Conservation (phyloP, 257 asterid genomes). For the Gardenia jasminoides region DNA sequence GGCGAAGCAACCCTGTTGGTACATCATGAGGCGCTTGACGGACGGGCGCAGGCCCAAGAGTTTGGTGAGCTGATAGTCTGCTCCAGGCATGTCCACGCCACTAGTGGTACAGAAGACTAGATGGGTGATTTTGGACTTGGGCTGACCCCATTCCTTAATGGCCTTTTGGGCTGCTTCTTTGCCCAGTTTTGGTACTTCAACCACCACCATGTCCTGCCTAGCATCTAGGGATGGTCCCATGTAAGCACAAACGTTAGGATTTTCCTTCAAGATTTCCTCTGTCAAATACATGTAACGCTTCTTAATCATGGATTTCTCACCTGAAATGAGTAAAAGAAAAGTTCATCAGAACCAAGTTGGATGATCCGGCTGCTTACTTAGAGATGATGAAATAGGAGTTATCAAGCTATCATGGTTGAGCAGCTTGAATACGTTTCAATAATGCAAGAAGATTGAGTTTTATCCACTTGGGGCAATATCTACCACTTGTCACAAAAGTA, state of each 20-base stretch:
- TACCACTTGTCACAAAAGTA: too few species aligned
- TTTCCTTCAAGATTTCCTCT: conserved; percentile 57
- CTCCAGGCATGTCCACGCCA: conserved; percentile 93
- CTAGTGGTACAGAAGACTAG: conserved; percentile 74
- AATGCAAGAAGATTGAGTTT: too few species aligned
- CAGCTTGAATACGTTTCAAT: too few species aligned
- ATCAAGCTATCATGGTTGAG: too few species aligned
- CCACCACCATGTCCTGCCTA: conserved; percentile 71
- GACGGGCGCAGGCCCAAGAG: conserved; percentile 72
- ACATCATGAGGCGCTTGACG: conserved; percentile 72
- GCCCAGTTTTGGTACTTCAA: conserved; percentile 77
- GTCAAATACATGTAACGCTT: conserved; percentile 67
- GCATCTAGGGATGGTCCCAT: conserved; percentile 74
- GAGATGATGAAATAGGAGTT: too few species aligned
- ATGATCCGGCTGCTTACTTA: background rate
- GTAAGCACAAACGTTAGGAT: conserved; percentile 54
- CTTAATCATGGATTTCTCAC: conserved; percentile 68
- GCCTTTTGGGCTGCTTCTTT: conserved; percentile 87
- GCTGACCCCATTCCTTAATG: conserved; percentile 85
- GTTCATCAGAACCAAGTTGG: background rate
- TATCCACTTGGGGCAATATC: too few species aligned
- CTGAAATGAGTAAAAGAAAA: conserved; percentile 24
- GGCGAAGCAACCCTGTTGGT: conserved; percentile 79
- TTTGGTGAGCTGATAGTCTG: conserved; percentile 74
- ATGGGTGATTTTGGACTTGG: conserved; percentile 77